Base-by-base conservation (phyloP, 2,329 filamentous ascomycete species). In the Xylaria sp. region DNA sequence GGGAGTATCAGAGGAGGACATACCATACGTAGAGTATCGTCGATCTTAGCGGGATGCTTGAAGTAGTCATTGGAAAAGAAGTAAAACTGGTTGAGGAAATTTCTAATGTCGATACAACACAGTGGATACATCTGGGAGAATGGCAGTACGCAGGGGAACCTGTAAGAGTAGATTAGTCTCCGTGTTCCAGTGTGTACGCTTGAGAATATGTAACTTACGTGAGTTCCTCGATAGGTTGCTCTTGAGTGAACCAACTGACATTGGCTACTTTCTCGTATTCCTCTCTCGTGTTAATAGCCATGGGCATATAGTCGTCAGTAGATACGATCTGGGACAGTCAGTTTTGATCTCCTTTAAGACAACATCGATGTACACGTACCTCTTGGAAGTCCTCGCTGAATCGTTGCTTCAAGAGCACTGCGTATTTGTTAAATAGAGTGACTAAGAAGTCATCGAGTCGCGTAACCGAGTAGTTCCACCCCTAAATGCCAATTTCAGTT, bases 231-330 rank as follows among this genome's bases (percentile, higher is more conserved):
- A 83, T 77, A 16, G 86, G 78, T 67, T 90, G 91, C 37, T 96
- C 91, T 49, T 92, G 92, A 0, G 84, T 88, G 73, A 96, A 97
- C 93, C 93, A 99, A 76, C 90, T 96, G 61, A 97, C 92, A 63
- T 92, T 94, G 65, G 97, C 85, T 42, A 99, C 93, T 70, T 97
- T 96, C 69, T 95, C 91, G 71, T 96, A 97, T 70, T 97, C 92
- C 68, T 96, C 92, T 13, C 82, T 76, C 18, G 89, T 92, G 69
- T 92, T 91, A 72, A 97, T 96, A 1, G 91, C 90, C 94, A 99
- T 97, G 2, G 94, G 95, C 93, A 99, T 99, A 75, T 99, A 99
- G 74, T 99, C 94, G 72, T 99, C 94, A 0, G 91, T 97, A n/a
- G 90, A 86, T 13, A 88, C 84, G 68, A 87, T 87, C 82, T 85